phyloP scores from a whole-genome alignment of 768 basidiomycete species.

The Clitopilus hobsonii region DNA sequence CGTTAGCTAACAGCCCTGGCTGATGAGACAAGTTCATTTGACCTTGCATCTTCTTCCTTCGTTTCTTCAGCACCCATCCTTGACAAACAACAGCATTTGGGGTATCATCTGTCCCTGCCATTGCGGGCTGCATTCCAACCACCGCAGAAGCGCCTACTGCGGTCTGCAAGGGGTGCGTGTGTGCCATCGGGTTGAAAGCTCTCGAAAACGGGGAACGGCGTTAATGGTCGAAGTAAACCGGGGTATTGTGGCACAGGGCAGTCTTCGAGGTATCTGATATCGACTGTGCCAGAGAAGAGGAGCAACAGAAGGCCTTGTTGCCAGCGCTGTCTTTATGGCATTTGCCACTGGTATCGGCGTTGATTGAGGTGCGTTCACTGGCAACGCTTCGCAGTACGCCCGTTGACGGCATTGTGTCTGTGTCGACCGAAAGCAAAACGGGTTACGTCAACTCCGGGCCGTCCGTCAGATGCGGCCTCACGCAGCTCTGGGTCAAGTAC shows the following conservation, averaged over 20 bases:
- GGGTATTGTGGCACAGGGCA: background rate
- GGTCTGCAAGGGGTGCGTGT: background rate
- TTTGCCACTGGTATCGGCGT: background rate
- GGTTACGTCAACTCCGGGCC: background rate
- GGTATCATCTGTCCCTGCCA: background rate
- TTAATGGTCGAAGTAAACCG: background rate
- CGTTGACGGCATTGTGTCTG: background rate
- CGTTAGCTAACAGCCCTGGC: background rate
- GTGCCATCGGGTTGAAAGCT: background rate
- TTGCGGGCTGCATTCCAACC: background rate
- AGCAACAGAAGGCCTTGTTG: background rate
- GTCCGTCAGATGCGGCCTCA: background rate
- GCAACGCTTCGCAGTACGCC: background rate
- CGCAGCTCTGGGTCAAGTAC: background rate
- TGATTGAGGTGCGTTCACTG: background rate
- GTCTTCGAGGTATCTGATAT: background rate
- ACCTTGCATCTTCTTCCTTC: constrained; percentile 89
- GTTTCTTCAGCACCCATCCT: constrained; percentile 85
- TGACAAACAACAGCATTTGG: constrained; percentile 31
- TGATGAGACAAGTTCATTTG: constrained; percentile 9
- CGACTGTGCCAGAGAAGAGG: background rate
- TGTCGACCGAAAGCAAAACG: background rate
- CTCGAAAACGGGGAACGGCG: background rate
- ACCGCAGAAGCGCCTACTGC: background rate
- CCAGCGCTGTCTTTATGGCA: background rate